phyloP scores from a whole-genome alignment of 257 asterid genomes.

The Striga asiatica region DNA sequence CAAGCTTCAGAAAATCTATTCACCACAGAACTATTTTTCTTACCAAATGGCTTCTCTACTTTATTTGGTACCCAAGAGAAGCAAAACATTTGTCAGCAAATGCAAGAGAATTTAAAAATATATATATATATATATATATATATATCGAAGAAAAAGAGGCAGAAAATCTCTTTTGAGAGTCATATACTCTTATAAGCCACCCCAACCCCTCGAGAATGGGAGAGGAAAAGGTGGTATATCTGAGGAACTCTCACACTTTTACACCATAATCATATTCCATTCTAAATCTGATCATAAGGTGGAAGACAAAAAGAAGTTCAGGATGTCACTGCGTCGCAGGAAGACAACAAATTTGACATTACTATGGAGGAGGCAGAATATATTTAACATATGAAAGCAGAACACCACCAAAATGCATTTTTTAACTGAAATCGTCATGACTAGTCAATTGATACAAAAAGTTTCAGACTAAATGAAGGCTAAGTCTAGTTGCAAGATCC shows the following conservation, averaged over 20 bases:
- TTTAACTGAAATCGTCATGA: not conserved
- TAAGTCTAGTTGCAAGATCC: not conserved
- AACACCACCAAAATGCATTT: not conserved
- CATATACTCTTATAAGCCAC: constrained; percentile 3
- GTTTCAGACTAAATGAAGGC: constrained; percentile 4
- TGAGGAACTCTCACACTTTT: constrained; percentile 5
- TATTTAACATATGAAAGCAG: not conserved
- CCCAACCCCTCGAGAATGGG: not conserved
- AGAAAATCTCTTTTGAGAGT: not conserved
- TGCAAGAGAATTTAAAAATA: no score
- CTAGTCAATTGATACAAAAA: not conserved
- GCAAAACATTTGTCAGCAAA: constrained; percentile 17
- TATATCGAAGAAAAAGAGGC: no score
- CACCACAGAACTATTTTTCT: not conserved
- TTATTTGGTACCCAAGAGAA: not conserved
- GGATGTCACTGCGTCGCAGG: not conserved
- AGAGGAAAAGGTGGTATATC: not conserved
- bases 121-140: no score
- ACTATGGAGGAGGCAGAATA: not conserved
- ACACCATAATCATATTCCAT: not conserved
- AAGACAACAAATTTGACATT: not conserved
- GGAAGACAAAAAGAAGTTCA: not conserved
- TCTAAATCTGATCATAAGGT: not conserved
- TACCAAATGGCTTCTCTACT: constrained; percentile 11
- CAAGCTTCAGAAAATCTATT: constrained; percentile 8